phyloP scores from a whole-genome alignment of 306 rosid species.

The Castanospermum australe region DNA sequence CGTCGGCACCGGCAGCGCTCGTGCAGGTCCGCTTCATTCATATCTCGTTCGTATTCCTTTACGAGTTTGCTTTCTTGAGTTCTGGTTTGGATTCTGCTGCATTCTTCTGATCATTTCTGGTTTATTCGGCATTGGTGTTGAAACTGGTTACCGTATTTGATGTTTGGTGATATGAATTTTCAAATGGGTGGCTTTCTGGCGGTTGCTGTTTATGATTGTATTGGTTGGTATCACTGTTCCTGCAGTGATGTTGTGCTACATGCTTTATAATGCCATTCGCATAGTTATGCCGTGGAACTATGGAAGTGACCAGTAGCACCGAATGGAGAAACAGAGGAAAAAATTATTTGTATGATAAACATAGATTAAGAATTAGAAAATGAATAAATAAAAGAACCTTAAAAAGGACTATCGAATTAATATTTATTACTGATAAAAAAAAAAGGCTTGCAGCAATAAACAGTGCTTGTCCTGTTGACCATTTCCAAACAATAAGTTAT shows the following conservation, averaged over 20 bases:
- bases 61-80: neutral
- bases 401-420: no score
- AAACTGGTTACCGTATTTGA: neutral
- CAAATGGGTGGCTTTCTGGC: neutral
- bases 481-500: no score
- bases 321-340: neutral
- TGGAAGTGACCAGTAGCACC: neutral
- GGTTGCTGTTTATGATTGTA: neutral
- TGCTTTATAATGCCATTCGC: neutral
- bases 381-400: no score
- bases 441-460: no score
- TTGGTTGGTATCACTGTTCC: neutral
- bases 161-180: neutral
- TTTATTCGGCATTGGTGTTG: neutral
- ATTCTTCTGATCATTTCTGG: neutral
- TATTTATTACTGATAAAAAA: no score
- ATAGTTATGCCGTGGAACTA: neutral
- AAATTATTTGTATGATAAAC: neutral
- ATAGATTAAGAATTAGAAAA: no score
- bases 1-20: slow-evolving; percentile 96
- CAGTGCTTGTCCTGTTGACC: no score
- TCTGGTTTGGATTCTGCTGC: neutral
- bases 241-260: neutral
- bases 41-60: neutral
- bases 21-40: slow-evolving; percentile 61